Conservation (phyloP, 768 basidiomycete species). For the Daedaleopsis nitida region DNA sequence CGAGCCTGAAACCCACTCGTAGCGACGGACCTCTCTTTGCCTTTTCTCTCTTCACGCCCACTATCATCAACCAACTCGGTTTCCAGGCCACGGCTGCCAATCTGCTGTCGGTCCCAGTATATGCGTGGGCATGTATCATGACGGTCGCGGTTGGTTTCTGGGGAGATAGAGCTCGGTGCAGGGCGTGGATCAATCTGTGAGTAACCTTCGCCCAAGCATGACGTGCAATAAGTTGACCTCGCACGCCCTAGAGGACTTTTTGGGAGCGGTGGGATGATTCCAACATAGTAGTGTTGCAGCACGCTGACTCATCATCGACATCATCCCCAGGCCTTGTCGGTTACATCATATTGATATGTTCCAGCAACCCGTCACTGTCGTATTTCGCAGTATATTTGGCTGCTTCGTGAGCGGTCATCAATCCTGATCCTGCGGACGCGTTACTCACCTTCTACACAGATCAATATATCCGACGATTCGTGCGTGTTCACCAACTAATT, state of each 20-base stretch:
- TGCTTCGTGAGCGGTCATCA: conserved; percentile 53
- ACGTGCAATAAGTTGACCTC: not conserved
- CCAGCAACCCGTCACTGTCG: conserved; percentile 60
- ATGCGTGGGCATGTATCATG: conserved; percentile 69
- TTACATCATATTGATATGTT: conserved; percentile 68
- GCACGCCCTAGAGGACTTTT: conserved; percentile 29
- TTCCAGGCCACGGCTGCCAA: conserved; percentile 69
- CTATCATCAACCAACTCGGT: conserved; percentile 59
- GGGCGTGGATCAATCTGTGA: conserved; percentile 64
- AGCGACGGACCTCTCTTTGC: conserved; percentile 55
- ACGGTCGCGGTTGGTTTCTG: conserved; percentile 63
- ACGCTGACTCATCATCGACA: not conserved
- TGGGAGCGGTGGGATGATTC: conserved; percentile 29
- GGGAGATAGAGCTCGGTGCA: conserved; percentile 59
- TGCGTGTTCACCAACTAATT: conserved; percentile 27
- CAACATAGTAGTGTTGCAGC: not conserved
- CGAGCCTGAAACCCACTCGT: conserved; percentile 3
- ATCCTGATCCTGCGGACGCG: not conserved
- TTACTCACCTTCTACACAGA: conserved; percentile 17
- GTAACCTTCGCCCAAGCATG: conserved; percentile 17
- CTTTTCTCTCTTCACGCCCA: conserved; percentile 54
- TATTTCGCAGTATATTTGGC: conserved; percentile 77
- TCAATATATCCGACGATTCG: conserved; percentile 52
- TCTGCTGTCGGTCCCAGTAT: conserved; percentile 76
- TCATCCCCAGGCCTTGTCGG: conserved; percentile 45